A percentile compares a stretch with the other conserved stretches of the same genome.
Conservation (phyloP, 768 basidiomycete species). For the Boletus rex-veris region DNA sequence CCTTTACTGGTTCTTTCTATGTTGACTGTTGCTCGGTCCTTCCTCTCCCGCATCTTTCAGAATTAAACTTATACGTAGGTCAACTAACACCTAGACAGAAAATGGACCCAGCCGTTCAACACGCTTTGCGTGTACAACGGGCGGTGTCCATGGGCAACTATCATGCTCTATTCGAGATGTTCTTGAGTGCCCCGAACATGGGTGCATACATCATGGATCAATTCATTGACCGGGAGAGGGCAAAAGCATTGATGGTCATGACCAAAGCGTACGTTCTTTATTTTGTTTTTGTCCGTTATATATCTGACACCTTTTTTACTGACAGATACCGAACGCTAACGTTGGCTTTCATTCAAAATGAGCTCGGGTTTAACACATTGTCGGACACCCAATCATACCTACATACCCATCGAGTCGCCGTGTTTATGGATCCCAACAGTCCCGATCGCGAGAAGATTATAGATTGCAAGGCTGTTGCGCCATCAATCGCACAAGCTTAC, state of each 20-base stretch:
- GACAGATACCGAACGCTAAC: conserved; percentile 79
- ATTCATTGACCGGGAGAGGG: conserved; percentile 89
- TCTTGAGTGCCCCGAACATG: conserved; percentile 88
- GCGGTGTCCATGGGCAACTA: conserved; percentile 93
- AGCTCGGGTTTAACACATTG: conserved; percentile 78
- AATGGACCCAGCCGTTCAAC: conserved; percentile 70
- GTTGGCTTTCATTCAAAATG: conserved; percentile 71
- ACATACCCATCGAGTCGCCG: conserved; percentile 59
- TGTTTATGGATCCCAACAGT: conserved; percentile 61
- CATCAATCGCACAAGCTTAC: conserved; percentile 57
- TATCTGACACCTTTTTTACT: background rate
- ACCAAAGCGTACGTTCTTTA: conserved; percentile 77
- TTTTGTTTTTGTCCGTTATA: background rate
- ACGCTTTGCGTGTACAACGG: conserved; percentile 87
- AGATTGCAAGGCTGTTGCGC: conserved; percentile 65
- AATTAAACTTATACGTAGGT: conserved; percentile 95
- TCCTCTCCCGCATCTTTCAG: conserved; percentile 38
- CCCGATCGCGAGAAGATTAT: conserved; percentile 62
- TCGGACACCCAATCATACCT: conserved; percentile 68
- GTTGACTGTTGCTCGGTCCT: background rate
- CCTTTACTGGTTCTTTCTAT: background rate
- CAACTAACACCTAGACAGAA: conserved; percentile 95
- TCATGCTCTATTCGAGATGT: conserved; percentile 85
- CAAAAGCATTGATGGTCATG: conserved; percentile 83
- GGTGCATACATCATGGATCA: conserved; percentile 99